phyloP scores from a whole-genome alignment of 495 filamentous ascomycete species.

The Pyrenula aspistea region DNA sequence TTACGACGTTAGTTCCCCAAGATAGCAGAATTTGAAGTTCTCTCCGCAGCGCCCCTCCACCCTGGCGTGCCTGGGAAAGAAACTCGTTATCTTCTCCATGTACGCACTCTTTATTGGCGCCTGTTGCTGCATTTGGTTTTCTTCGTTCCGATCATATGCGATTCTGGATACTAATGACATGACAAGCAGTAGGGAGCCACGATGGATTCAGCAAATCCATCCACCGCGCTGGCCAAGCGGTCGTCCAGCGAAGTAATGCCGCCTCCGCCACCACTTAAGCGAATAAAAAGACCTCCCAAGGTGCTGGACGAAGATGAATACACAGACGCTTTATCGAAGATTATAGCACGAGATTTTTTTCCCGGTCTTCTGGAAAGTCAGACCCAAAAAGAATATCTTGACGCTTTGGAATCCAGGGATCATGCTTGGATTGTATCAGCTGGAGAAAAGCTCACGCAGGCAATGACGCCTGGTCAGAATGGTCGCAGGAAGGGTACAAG shows the following conservation, averaged over 20 bases:
- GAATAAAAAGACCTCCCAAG: slow-evolving; percentile 82
- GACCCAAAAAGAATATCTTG: slow-evolving; percentile 80
- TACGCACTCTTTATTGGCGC: too few relatives aligned
- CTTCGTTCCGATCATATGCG: too few relatives aligned
- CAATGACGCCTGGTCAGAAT: slow-evolving; percentile 66
- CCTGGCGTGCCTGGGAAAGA: too few relatives aligned
- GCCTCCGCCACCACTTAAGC: slow-evolving; percentile 75
- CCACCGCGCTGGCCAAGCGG: slow-evolving; percentile 49
- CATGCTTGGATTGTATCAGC: slow-evolving; percentile 77
- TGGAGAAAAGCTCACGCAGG: slow-evolving; percentile 54
- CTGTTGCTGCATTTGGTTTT: too few relatives aligned
- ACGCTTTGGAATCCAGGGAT: slow-evolving; percentile 78
- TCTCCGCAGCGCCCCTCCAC: too few relatives aligned
- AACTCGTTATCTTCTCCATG: too few relatives aligned
- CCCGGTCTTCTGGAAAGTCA: slow-evolving; percentile 79
- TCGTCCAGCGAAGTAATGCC: slow-evolving; percentile 74
- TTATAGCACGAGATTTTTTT: slow-evolving; percentile 95
- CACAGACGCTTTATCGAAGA: slow-evolving; percentile 79
- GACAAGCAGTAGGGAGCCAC: too few relatives aligned
- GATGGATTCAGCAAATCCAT: slow-evolving; percentile 10
- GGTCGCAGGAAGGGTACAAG: slow-evolving; percentile 24
- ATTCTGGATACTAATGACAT: too few relatives aligned
- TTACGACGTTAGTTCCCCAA: too few relatives aligned
- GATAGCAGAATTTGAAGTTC: too few relatives aligned
- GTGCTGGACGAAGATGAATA: slow-evolving; percentile 93